Evolutionary conservation across 177 flowering plant species (phyloP).

Genomic region (Vitis hybrid): DNA sequence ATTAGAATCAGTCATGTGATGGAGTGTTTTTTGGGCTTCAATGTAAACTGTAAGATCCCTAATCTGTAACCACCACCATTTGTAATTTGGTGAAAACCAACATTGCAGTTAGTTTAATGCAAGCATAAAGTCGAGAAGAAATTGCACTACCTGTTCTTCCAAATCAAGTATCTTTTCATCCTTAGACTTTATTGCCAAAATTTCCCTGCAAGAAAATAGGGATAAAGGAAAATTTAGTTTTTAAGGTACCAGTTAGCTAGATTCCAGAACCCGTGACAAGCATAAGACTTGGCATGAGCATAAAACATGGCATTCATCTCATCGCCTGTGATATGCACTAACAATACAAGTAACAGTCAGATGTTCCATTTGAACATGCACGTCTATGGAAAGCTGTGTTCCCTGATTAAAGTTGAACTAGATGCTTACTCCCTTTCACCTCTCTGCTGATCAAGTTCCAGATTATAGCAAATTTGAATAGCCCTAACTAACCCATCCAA

Average conservation of each 20-base stretch:
- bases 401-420: no score
- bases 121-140: not conserved
- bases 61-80: conserved; percentile 43
- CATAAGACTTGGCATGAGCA: no score
- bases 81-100: not conserved
- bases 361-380: no score
- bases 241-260: conserved; percentile 1
- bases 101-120: not conserved
- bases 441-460: not conserved
- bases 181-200: conserved; percentile 29
- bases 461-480: not conserved
- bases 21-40: conserved; percentile 74
- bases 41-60: conserved; percentile 79
- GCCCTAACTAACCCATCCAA: not conserved
- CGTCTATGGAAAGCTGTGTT: no score
- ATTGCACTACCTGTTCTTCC: conserved; percentile 72
- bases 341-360: no score
- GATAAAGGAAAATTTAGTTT: not conserved
- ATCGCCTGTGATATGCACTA: not conserved
- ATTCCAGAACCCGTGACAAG: not conserved
- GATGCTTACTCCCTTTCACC: no score
- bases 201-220: conserved; percentile 37
- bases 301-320: not conserved
- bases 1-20: conserved; percentile 54
- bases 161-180: conserved; percentile 68